Evolutionary conservation across 352 stramenopile genomes (phyloP).

Genomic region (Plasmopara muralis): DNA sequence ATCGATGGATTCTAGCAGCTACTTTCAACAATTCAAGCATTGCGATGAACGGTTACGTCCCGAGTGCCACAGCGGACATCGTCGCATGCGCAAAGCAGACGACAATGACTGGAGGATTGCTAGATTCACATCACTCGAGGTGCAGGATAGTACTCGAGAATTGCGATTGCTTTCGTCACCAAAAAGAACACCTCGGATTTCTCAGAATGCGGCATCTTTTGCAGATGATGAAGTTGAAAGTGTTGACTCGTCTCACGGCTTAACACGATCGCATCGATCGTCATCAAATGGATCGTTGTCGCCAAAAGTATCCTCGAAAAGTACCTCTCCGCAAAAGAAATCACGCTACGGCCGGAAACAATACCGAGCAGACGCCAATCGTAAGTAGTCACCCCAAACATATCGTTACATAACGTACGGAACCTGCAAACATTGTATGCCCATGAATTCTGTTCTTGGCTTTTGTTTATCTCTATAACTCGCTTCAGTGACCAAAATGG

Average conservation of each 20-base stretch:
- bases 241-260: slow-evolving; percentile 13
- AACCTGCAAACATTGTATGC: slow-evolving; percentile 16
- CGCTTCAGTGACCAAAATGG: slow-evolving; percentile 23
- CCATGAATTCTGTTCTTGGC: slow-evolving; percentile 15
- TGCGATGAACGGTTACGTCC: slow-evolving; percentile 7
- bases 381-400: slow-evolving; percentile 32
- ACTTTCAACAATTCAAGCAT: slow-evolving; percentile 8
- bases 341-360: slow-evolving; percentile 65
- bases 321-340: slow-evolving; percentile 42
- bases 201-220: slow-evolving; percentile 22
- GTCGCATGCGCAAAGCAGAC: slow-evolving; percentile 3
- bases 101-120: slow-evolving; percentile 7
- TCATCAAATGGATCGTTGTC: slow-evolving; percentile 22
- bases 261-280: slow-evolving; percentile 29
- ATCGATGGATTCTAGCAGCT: slow-evolving; percentile 13
- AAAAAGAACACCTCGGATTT: slow-evolving; percentile 6
- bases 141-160: slow-evolving; percentile 17
- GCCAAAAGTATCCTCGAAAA: slow-evolving; percentile 28
- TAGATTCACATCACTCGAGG: slow-evolving; percentile 23
- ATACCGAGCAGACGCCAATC: slow-evolving; percentile 59
- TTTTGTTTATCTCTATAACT: slow-evolving; percentile 22
- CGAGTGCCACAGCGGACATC: slow-evolving; percentile 11
- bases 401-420: slow-evolving; percentile 7
- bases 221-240: slow-evolving; percentile 22
- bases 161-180: slow-evolving; percentile 11